A percentile compares a stretch with the other conserved stretches of the same genome.
These are phyloP conservation scores for Glebionis coronaria DNA, from an alignment of 129 eudicot species.

Conservation along the genomic window DNA sequence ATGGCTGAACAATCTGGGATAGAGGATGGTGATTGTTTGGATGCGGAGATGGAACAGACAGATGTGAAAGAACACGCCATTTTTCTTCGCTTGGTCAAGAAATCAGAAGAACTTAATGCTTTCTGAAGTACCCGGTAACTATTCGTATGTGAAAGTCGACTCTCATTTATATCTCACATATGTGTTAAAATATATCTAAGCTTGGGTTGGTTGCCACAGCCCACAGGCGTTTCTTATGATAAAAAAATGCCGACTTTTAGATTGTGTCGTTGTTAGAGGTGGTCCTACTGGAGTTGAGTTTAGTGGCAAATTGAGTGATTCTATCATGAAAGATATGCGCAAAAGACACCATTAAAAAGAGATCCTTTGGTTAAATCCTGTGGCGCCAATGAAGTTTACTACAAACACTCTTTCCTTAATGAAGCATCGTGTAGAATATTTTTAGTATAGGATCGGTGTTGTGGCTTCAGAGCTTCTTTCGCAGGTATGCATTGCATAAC, in stretches of 20 bases:
- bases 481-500: constrained; percentile 68
- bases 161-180: background rate
- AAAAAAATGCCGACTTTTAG: constrained; percentile 85
- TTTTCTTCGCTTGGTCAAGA: constrained; percentile 96
- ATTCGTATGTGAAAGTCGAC: background rate
- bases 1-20: no score
- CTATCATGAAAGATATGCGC: constrained; percentile 80
- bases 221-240: constrained; percentile 70
- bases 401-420: constrained; percentile 43
- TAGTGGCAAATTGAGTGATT: constrained; percentile 97
- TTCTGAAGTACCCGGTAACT: constrained; percentile 86
- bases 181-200: background rate
- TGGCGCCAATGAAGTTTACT: constrained; percentile 43
- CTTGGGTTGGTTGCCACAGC: background rate
- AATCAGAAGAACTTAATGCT: constrained; percentile 88
- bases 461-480: constrained; percentile 89
- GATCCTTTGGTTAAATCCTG: constrained; percentile 88
- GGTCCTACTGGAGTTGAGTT: constrained; percentile 99
- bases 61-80: constrained; percentile 83
- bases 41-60: no score
- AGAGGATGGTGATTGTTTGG: no score
- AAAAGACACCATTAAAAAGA: no score
- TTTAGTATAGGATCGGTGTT: constrained; percentile 70
- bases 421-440: constrained; percentile 68
- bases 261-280: constrained; percentile 96